Evolutionary conservation across 2,329 filamentous ascomycete genomes (phyloP), one percentile per base, ranked within the genome.

Genomic region (Xylogone sp.): DNA sequence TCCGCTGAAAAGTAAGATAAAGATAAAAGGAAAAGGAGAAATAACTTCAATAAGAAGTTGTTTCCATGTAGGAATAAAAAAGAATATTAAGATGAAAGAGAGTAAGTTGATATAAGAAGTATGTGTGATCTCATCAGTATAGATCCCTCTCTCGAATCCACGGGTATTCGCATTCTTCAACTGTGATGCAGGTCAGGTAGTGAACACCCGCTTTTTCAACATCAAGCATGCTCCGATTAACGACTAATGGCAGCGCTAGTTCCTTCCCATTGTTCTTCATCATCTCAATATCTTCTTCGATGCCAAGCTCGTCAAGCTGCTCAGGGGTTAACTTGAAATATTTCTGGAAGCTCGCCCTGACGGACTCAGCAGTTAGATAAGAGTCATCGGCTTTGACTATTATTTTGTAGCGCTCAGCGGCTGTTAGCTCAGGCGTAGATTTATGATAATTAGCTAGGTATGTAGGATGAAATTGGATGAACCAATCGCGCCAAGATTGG

Each of bases 401-500:
- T 1, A 43, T 20, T 10, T 59, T 56, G 53, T 64, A 64, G 20
- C 51, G 21, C 6, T n/a, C 48, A 3, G 44, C 51, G 18, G 46
- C 55, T 10, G 20, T 49, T 12, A 48, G 39, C 8, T 43, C 10
- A 13, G 42, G 24, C 6, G 6, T 27, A 10, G 6, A 3, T 20
- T 48, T 46, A 12, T 5, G 12, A 19, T 21, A 48, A 46, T 6
- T 48, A 46, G 24, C 27, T 8, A n/a, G n/a, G n/a, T 5, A n/a
- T 42, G 21, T 21, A 16, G 34, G 43, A 7, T 57, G n/a, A 2
- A 42, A 46, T 2, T 24, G 24, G n/a, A 10, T 18, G 43, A 63
- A 58, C 62, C 62, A 63, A 34, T 64, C 59, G 3, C 55, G 54
- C 62, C 62, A 65, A 4, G 54, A 21, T 21, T 57, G 53, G 3